Percentiles rank a stretch among this genome's conserved stretches.
phyloP scores from a whole-genome alignment of 495 filamentous ascomycete genomes.

The Aspergillus leporis region DNA sequence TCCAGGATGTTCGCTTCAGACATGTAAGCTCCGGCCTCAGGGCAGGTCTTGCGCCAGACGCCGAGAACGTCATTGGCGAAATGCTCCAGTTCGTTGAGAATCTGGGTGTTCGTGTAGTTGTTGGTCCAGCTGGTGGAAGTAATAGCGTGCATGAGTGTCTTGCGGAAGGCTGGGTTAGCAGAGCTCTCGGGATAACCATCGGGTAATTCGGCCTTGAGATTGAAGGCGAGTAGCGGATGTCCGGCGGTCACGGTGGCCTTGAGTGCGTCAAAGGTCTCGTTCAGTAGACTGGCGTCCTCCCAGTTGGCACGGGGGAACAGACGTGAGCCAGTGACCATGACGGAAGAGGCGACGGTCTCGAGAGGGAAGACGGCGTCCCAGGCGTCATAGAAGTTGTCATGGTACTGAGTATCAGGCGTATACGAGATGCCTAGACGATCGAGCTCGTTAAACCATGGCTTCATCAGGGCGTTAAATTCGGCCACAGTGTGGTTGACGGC shows the following conservation, averaged over 20 bases:
- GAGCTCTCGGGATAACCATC: constrained; percentile 34
- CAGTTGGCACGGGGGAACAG: constrained; percentile 54
- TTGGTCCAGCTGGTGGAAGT: constrained; percentile 33
- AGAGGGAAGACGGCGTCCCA: constrained; percentile 49
- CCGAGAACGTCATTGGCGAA: constrained; percentile 45
- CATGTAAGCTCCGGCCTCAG: constrained; percentile 38
- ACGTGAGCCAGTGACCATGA: constrained; percentile 46
- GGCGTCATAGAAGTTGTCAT: constrained; percentile 47
- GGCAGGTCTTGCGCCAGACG: constrained; percentile 49
- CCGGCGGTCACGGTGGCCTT: constrained; percentile 45
- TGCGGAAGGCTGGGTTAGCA: constrained; percentile 57
- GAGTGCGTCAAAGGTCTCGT: constrained; percentile 46
- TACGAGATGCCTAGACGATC: constrained; percentile 32
- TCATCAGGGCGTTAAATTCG: constrained; percentile 44
- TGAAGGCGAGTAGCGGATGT: constrained; percentile 48
- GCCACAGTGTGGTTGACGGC: constrained; percentile 49
- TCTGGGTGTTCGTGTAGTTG: constrained; percentile 21
- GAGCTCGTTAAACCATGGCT: constrained; percentile 47
- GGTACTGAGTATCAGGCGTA: constrained; percentile 50
- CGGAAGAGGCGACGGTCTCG: constrained; percentile 42
- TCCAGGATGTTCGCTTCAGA: constrained; percentile 56
- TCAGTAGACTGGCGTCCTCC: constrained; percentile 33
- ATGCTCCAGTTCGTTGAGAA: constrained; percentile 20
- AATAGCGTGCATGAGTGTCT: constrained; percentile 54
- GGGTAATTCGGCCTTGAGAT: constrained; percentile 43